A percentile compares a stretch with the other conserved stretches of the same genome.
phyloP scores from a whole-genome alignment of 371 early-diverging fungal species.

The Phascolomyces articulosus region DNA sequence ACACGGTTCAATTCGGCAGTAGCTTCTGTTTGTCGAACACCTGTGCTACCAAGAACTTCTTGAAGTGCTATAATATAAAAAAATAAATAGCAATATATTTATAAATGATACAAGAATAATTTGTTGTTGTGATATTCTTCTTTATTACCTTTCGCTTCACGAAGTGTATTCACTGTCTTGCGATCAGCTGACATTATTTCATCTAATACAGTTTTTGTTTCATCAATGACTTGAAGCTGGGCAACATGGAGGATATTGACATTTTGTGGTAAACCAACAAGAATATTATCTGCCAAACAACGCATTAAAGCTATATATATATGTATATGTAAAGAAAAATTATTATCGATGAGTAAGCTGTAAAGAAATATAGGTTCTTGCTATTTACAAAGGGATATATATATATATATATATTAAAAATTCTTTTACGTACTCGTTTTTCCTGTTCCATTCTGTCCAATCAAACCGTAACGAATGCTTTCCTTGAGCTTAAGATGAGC shows the following conservation, averaged over 20 bases:
- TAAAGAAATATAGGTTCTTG: too few relatives aligned
- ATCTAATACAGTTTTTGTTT: conserved; percentile 57
- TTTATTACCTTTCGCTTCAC: conserved; percentile 41
- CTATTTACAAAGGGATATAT: too few relatives aligned
- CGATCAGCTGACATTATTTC: conserved; percentile 76
- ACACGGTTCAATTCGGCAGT: conserved; percentile 28
- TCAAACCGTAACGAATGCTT: conserved; percentile 73
- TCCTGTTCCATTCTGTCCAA: conserved; percentile 92
- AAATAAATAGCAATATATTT: conserved; percentile 1
- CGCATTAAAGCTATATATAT: conserved; percentile 61
- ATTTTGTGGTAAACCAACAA: conserved; percentile 83
- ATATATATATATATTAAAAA: too few relatives aligned
- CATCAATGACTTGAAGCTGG: conserved; percentile 63
- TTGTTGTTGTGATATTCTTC: not conserved
- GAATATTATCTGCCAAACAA: conserved; percentile 68
- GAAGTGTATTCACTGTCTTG: conserved; percentile 39
- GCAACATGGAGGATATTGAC: conserved; percentile 80
- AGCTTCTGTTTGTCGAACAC: not conserved
- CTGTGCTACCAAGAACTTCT: conserved; percentile 38
- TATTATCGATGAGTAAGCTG: too few relatives aligned
- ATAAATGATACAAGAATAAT: not conserved
- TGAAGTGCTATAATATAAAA: conserved; percentile 32
- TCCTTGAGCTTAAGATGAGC: conserved; percentile 64
- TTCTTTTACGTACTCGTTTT: conserved; percentile 70
- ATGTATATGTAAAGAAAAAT: too few relatives aligned